Conservation (phyloP, 768 basidiomycete species). For the Plicaturopsis crispa region DNA sequence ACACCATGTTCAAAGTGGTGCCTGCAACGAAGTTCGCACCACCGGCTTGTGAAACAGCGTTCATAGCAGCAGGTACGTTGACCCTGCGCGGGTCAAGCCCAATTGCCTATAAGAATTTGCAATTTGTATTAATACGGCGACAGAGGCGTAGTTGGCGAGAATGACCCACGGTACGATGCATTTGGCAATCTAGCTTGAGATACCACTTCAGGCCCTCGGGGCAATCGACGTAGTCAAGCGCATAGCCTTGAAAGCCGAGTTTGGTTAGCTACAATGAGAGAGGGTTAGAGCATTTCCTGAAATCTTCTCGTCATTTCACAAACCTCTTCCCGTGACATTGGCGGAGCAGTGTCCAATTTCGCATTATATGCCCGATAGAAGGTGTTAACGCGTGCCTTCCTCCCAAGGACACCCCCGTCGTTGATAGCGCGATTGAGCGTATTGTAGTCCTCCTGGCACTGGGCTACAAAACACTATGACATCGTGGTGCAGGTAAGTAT, state of each 20-base stretch:
- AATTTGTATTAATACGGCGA: too few species aligned
- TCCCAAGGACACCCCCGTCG: slow-evolving; percentile 49
- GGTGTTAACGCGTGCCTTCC: slow-evolving; percentile 48
- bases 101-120: slow-evolving; percentile 42
- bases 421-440: slow-evolving; percentile 61
- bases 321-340: slow-evolving; percentile 57
- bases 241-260: slow-evolving; percentile 76
- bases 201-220: slow-evolving; percentile 71
- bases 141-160: too few species aligned
- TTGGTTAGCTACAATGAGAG: slow-evolving; percentile 56
- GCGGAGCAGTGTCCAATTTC: slow-evolving; percentile 33
- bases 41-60: slow-evolving; percentile 44
- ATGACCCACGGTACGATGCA: slow-evolving; percentile 62
- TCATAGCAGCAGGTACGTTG: slow-evolving; percentile 50
- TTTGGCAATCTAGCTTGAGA: slow-evolving; percentile 49
- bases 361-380: slow-evolving; percentile 54
- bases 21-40: slow-evolving; percentile 59
- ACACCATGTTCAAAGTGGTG: slow-evolving; percentile 46
- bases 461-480: slow-evolving; percentile 74
- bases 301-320: too few species aligned
- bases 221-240: slow-evolving; percentile 72
- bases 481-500: background rate
- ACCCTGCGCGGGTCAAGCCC: slow-evolving; percentile 41
- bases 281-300: too few species aligned
- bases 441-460: slow-evolving; percentile 76